Conservation (phyloP, 1,284 basidiomycete genomes). For the Puccinia horiana region DNA sequence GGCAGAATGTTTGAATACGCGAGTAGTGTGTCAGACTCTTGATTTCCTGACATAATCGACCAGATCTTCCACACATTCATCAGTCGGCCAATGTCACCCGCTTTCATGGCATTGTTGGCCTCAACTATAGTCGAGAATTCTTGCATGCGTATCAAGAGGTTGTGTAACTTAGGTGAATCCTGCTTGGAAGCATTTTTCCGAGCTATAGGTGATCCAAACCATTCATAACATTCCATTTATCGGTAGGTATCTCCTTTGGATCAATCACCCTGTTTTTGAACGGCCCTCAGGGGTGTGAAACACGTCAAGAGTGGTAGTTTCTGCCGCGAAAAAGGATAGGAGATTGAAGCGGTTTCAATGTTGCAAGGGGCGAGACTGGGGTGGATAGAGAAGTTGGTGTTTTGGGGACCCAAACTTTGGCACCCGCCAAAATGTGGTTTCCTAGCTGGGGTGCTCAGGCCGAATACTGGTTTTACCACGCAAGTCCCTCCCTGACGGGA, state of each 20-base stretch:
- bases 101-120: neutral
- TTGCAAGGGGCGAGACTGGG: too few species aligned
- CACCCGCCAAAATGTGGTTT: too few species aligned
- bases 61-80: conserved; percentile 21
- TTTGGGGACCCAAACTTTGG: too few species aligned
- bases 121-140: neutral
- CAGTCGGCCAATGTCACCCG: neutral
- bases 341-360: too few species aligned
- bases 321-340: too few species aligned
- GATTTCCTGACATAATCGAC: neutral
- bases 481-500: too few species aligned
- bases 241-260: neutral
- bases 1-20: neutral
- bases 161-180: neutral
- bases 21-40: neutral
- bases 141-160: too few species aligned
- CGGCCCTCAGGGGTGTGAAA: too few species aligned
- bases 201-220: neutral
- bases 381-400: too few species aligned
- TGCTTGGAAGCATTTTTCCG: neutral
- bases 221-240: conserved; percentile 19
- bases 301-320: too few species aligned
- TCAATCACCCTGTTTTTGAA: neutral
- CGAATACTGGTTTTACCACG: too few species aligned
- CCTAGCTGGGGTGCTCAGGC: too few species aligned